Conservation (phyloP, 306 rosid genomes). For the Echinosophora koreensis region DNA sequence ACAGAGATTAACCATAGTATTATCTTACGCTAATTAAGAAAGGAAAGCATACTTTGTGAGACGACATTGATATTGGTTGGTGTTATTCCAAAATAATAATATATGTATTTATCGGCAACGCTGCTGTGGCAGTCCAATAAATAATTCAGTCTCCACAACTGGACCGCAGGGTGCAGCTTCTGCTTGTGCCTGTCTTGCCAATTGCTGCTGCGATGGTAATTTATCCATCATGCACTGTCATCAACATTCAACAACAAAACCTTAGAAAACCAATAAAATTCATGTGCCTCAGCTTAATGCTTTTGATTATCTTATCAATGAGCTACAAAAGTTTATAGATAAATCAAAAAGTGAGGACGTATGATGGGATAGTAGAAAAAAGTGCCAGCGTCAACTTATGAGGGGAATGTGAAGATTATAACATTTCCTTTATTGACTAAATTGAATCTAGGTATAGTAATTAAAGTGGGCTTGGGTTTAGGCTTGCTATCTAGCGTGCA, state of each 20-base stretch:
- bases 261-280: background rate
- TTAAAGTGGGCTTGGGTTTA: too few relatives aligned
- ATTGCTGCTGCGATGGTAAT: slow-evolving; percentile 37
- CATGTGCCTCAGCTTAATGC: too few relatives aligned
- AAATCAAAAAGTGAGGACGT: too few relatives aligned
- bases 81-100: background rate
- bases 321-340: too few relatives aligned
- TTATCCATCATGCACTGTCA: slow-evolving; percentile 29
- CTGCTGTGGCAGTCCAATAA: slow-evolving; percentile 59
- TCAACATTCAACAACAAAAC: slow-evolving; percentile 33
- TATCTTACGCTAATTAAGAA: background rate
- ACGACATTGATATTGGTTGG: slow-evolving; percentile 17
- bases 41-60: background rate
- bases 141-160: slow-evolving; percentile 58
- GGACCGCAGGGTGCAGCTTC: slow-evolving; percentile 22
- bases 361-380: too few relatives aligned
- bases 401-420: too few relatives aligned
- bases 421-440: too few relatives aligned
- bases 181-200: slow-evolving; percentile 39
- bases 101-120: slow-evolving; percentile 26
- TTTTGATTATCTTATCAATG: too few relatives aligned
- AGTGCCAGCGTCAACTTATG: too few relatives aligned
- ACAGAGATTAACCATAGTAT: background rate
- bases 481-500: too few relatives aligned
- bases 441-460: too few relatives aligned